Evolutionary conservation across 2,329 filamentous ascomycete species (phyloP), one percentile per base, ranked within the genome.

Genomic region (Fusarium longipes): DNA sequence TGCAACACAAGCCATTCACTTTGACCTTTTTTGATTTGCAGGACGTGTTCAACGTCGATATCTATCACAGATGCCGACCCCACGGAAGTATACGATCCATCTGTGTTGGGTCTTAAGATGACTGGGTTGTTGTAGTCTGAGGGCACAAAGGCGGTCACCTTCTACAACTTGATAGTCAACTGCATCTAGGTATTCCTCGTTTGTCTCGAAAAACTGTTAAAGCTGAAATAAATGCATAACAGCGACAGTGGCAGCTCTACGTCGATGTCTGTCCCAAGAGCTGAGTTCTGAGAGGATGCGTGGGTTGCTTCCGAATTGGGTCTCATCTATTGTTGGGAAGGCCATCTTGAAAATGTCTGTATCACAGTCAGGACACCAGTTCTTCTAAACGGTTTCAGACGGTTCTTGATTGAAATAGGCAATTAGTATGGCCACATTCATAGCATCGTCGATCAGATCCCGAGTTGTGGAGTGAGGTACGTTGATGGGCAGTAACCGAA

Each of bases 351-450:
- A 40, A 17, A 61, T 32, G 10, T 36, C 11, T 8, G 38, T 5
- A 15, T 47, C 45, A 39, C 39, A 45, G 20, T 54, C 25, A 35
- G 14, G 25, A 11, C 24, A n/a, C 45, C 39, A 45, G 15, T 45
- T 61, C 39, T 61, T 61, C 30, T 14, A 6, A 10, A 47, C 33
- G n/a, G 40, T 27, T 10, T 27, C 20, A 6, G 24, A 22, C 27
- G 29, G n/a, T 10, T 29, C 5, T 30, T 40, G 51, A 35, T 61
- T 54, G 29, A 54, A 42, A 53, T 39, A 54, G 9, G 24, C 33
- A 14, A 47, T 54, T 24, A 60, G 17, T 56, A 62, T 18, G 5
- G 56, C 29, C 15, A 61, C 20, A 30, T 61, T 47, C 39, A 61
- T 45, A 45, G 39, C 40, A 22, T 14, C 36, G 6, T 45, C 39